Percentiles rank a stretch among this genome's conserved stretches.
Conservation (phyloP, 1,139 yeast genomes). For the Pichia sp. region DNA sequence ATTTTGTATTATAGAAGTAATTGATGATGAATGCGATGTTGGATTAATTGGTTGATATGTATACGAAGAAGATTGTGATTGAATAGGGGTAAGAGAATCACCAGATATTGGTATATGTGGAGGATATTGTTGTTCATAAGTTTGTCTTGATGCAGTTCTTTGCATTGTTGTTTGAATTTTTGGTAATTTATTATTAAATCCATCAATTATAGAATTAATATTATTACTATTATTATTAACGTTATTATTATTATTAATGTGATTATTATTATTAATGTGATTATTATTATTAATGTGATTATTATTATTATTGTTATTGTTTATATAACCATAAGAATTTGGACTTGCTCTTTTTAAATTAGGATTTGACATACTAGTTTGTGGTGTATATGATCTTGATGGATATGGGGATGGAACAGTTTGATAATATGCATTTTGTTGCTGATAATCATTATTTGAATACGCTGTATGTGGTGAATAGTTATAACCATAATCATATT, state of each 20-base stretch:
- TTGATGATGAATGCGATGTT: not conserved
- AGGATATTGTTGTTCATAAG: too few relatives aligned
- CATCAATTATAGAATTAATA: too few relatives aligned
- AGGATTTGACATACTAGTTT: not conserved
- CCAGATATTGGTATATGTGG: too few relatives aligned
- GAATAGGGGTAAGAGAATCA: too few relatives aligned
- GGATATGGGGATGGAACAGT: not conserved
- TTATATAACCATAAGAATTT: not conserved
- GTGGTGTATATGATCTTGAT: not conserved
- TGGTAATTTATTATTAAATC: too few relatives aligned
- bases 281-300: not conserved
- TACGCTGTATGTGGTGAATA: not conserved
- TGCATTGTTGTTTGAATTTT: too few relatives aligned
- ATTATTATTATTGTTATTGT: not conserved
- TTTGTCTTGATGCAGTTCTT: too few relatives aligned
- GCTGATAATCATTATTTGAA: not conserved
- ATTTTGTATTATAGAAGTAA: not conserved
- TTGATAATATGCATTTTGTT: not conserved
- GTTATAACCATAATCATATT: slow-evolving; percentile 1
- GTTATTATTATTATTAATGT: too few relatives aligned
- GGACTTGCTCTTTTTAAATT: not conserved
- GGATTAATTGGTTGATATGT: not conserved
- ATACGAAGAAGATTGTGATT: too few relatives aligned
- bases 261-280: too few relatives aligned
- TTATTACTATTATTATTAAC: too few relatives aligned